phyloP scores from a whole-genome alignment of 805 yeast species.

The Candida michaelii region DNA sequence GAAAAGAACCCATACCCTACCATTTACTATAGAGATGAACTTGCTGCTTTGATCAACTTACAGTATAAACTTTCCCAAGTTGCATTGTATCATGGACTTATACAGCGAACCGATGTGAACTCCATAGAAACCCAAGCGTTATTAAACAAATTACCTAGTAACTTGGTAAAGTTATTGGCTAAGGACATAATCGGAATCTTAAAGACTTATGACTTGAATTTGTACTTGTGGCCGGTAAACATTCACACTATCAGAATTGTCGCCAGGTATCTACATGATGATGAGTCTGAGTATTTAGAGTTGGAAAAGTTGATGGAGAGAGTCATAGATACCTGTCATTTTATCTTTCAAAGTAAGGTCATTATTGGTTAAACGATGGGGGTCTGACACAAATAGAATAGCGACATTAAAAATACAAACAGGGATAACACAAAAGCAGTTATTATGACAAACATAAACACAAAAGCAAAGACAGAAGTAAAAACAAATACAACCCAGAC shows the following conservation, averaged over 20 bases:
- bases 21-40: constrained; percentile 36
- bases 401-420: too few species aligned
- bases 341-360: constrained; percentile 15
- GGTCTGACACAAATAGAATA: too few species aligned
- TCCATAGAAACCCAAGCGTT: constrained; percentile 20
- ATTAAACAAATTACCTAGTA: constrained; percentile 23
- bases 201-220: constrained; percentile 35
- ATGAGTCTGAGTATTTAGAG: constrained; percentile 18
- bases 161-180: constrained; percentile 27
- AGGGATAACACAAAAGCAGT: too few species aligned
- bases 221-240: constrained; percentile 34
- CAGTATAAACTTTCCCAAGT: constrained; percentile 31
- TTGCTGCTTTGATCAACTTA: constrained; percentile 31
- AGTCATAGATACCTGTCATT: constrained; percentile 17
- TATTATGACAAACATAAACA: too few species aligned
- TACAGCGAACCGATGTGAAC: constrained; percentile 18
- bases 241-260: constrained; percentile 34
- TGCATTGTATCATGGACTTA: constrained; percentile 28
- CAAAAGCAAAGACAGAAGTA: too few species aligned
- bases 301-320: constrained; percentile 22
- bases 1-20: constrained; percentile 27
- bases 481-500: too few species aligned
- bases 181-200: constrained; percentile 39
- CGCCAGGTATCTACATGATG: constrained; percentile 24
- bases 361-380: constrained; percentile 16